Percentiles rank a stretch among this genome's conserved stretches.
Conservation (phyloP, 2,329 filamentous ascomycete species). For the Emericellopsis cladophorae region DNA sequence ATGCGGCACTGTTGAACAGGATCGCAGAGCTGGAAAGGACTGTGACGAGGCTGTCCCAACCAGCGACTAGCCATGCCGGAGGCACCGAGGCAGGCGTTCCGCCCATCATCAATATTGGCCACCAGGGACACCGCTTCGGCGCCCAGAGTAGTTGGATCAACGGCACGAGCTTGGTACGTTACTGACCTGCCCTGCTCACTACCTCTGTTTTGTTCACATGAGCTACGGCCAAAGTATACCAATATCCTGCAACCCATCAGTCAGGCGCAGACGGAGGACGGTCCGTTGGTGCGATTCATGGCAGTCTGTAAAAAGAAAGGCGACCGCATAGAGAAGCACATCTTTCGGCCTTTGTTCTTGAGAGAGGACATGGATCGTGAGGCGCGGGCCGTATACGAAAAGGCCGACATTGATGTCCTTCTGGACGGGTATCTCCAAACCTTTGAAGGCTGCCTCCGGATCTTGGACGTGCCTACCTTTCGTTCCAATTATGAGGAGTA, state of each 20-base stretch:
- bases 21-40: background rate
- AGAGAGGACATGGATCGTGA: background rate
- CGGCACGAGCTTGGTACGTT: slow-evolving; percentile 1
- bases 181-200: background rate
- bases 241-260: background rate
- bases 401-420: slow-evolving; percentile 14
- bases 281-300: background rate
- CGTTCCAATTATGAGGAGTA: slow-evolving; percentile 16
- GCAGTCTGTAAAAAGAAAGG: background rate
- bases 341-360: background rate
- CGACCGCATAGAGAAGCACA: background rate
- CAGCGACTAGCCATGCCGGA: too few relatives aligned
- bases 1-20: background rate
- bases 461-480: slow-evolving; percentile 27
- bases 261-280: background rate
- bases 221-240: background rate
- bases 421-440: slow-evolving; percentile 24
- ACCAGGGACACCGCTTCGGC: background rate
- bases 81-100: too few relatives aligned
- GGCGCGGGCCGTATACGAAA: background rate
- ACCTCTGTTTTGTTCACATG: background rate
- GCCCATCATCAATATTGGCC: background rate
- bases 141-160: slow-evolving; percentile 3
- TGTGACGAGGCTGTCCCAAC: too few relatives aligned
- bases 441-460: slow-evolving; percentile 25